Evolutionary conservation across 2,329 filamentous ascomycete species (phyloP).

Genomic region (Aspergillus novoparasiticus): DNA sequence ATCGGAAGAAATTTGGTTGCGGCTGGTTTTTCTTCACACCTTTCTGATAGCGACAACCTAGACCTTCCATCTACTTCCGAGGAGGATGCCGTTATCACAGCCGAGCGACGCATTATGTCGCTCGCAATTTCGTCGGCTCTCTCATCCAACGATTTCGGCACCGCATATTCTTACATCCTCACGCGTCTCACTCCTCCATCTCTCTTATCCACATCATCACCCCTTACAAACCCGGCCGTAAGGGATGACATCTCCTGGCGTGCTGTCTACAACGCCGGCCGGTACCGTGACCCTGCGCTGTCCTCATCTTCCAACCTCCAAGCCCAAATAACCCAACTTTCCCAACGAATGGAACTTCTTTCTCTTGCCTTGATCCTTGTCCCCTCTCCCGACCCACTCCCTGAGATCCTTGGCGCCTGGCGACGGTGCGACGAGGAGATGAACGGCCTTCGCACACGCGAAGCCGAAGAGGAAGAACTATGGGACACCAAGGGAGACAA

Average conservation of each 20-base stretch:
- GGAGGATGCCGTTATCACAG: slow-evolving; percentile 37
- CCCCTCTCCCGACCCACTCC: slow-evolving; percentile 56
- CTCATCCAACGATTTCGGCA: slow-evolving; percentile 54
- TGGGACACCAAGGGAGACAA: slow-evolving; percentile 60
- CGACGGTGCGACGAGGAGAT: slow-evolving; percentile 65
- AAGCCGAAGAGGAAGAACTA: slow-evolving; percentile 58
- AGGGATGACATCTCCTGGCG: slow-evolving; percentile 66
- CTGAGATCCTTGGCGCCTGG: slow-evolving; percentile 65
- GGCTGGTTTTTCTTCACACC: slow-evolving; percentile 41
- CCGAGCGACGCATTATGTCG: slow-evolving; percentile 50
- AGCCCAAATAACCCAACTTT: slow-evolving; percentile 56
- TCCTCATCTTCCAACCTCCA: slow-evolving; percentile 36
- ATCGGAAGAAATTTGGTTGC: slow-evolving; percentile 62
- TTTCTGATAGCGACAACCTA: slow-evolving; percentile 25
- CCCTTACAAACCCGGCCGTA: slow-evolving; percentile 28
- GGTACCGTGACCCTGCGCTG: slow-evolving; percentile 48
- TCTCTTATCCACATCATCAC: slow-evolving; percentile 32
- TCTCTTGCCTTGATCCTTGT: slow-evolving; percentile 64
- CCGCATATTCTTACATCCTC: slow-evolving; percentile 67
- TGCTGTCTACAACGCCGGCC: slow-evolving; percentile 64
- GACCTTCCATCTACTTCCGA: slow-evolving; percentile 13
- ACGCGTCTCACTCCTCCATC: slow-evolving; percentile 54
- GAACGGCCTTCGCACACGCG: slow-evolving; percentile 54
- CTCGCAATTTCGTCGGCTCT: slow-evolving; percentile 51
- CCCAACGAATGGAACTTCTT: slow-evolving; percentile 67